phyloP scores from a whole-genome alignment of 1,139 yeast genomes.

The Ogataea hybrid region DNA sequence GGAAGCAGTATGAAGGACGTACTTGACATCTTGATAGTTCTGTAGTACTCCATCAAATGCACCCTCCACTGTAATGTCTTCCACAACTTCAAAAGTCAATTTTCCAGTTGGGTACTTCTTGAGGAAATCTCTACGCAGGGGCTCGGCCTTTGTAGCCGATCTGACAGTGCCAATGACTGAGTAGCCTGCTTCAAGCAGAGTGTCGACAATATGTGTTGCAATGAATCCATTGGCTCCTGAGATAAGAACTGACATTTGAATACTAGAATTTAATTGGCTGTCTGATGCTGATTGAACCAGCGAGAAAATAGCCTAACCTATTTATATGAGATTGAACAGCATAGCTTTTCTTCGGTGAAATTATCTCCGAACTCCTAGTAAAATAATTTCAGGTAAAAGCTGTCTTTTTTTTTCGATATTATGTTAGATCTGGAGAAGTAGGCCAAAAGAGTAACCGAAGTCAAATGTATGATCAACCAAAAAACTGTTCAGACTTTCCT shows the following conservation, averaged over 20 bases:
- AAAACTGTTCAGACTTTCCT: too few species aligned
- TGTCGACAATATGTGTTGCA: conserved; percentile 30
- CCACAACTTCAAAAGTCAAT: conserved; percentile 35
- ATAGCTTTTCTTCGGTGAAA: too few species aligned
- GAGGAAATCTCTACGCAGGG: conserved; percentile 23
- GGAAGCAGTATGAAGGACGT: conserved; percentile 59
- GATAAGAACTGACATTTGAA: conserved; percentile 12
- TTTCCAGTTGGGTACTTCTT: conserved; percentile 30
- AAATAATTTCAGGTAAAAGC: too few species aligned
- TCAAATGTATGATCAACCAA: too few species aligned
- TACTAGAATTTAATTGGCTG: too few species aligned
- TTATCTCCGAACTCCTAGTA: too few species aligned
- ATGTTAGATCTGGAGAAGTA: too few species aligned
- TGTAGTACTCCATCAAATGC: conserved; percentile 44
- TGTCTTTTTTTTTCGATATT: too few species aligned
- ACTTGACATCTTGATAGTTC: conserved; percentile 45
- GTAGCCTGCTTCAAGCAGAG: conserved; percentile 26
- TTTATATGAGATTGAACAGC: too few species aligned
- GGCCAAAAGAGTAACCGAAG: too few species aligned
- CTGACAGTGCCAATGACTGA: conserved; percentile 38
- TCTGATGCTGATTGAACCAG: too few species aligned
- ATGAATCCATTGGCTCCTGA: conserved; percentile 23
- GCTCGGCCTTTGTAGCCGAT: conserved; percentile 32
- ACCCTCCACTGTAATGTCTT: conserved; percentile 33
- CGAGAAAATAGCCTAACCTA: not conserved